phyloP scores from a whole-genome alignment of 2,329 filamentous ascomycete species.

The Calonectria fujianensis region DNA sequence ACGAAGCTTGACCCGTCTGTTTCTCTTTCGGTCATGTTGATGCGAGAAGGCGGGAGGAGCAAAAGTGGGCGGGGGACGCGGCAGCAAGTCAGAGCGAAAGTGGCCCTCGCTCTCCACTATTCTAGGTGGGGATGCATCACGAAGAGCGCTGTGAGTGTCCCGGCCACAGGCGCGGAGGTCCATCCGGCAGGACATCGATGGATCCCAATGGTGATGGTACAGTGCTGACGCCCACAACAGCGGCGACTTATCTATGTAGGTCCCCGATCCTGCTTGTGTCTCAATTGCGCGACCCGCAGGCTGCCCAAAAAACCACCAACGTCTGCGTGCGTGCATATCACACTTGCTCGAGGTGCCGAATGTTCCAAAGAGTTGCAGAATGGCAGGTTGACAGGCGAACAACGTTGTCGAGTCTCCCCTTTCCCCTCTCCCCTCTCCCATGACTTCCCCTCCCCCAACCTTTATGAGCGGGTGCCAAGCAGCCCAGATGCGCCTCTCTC shows the following conservation, averaged over 20 bases:
- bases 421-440: background rate
- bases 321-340: constrained; percentile 24
- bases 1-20: background rate
- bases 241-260: background rate
- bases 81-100: constrained; percentile 26
- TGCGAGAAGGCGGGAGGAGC: constrained; percentile 32
- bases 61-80: constrained; percentile 25
- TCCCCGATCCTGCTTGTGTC: constrained; percentile 14
- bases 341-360: background rate
- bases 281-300: constrained; percentile 26
- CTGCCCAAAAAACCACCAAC: constrained; percentile 6
- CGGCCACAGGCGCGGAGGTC: constrained; percentile 15
- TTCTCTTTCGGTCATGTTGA: constrained; percentile 41
- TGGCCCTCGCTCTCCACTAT: constrained; percentile 21
- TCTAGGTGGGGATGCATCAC: constrained; percentile 21
- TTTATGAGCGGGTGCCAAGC: constrained; percentile 30
- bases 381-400: background rate
- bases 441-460: constrained; percentile 24
- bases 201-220: constrained; percentile 1
- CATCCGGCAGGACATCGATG: constrained; percentile 8
- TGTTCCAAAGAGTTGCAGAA: constrained; percentile 11
- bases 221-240: background rate
- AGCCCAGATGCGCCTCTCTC: constrained; percentile 47
- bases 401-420: background rate
- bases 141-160: constrained; percentile 22